Evolutionary conservation across 2,329 filamentous ascomycete genomes (phyloP), one percentile per base, ranked within the genome.

Genomic region (Venturia nashicola): DNA sequence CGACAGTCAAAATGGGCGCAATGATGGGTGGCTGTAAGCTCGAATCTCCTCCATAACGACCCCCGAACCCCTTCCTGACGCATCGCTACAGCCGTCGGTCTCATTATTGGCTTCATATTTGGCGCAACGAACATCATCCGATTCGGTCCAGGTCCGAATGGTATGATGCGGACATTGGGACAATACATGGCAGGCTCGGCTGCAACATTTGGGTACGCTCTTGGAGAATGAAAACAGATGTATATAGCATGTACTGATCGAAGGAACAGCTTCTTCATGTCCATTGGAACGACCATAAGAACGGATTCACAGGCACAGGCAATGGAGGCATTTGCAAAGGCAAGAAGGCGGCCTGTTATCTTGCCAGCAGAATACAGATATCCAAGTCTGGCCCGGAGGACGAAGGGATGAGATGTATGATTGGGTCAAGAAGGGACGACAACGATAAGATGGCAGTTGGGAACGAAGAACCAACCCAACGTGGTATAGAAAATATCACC

Each of bases 71-170:
- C 14, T 23, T 23, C 32, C 51, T 57, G 51, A 57, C 51, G 39
- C 27, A 60, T 61, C 27, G 66, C 40, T 27, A 16, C 71, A 97
- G 94, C 91, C 76, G 94, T 99, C 67, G 94, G 94, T 67, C 82
- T 90, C 62, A 96, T 96, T 74, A 97, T 99, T 78, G 94, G 94
- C 68, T 97, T 99, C 80, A 95, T 99, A 71, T 96, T 94, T 71
- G 94, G 91, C 74, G 90, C 89, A 61, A 90, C 95, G 70, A 96
- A 93, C 73, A 96, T 99, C 72, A 92, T 99, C 74, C 86, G 94
- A 76, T 96, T 93, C 73, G 94, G 94, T 65, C 91, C 93, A 62
- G 94, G 94, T 27, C 86, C 91, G 9, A 95, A 96, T 71, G 94
- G 94, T 64, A 90, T 97, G 72, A 90, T 96, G 83, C 83, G 94